Evolutionary conservation across 164 flowering plant species (phyloP).

Genomic region (Hamamelis virginiana): DNA sequence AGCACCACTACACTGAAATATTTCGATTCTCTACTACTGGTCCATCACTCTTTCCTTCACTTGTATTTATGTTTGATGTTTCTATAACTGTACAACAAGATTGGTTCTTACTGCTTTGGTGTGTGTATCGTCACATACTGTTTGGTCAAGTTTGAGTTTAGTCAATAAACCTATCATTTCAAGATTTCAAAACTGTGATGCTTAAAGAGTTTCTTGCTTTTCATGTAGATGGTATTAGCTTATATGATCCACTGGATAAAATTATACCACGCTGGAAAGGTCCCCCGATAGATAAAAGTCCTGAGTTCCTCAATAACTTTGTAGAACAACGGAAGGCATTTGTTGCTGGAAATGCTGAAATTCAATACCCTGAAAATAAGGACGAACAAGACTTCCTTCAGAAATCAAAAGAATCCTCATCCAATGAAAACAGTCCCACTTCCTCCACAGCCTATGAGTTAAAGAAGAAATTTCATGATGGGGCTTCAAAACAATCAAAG

Average conservation of each 20-base stretch:
- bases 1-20: background rate
- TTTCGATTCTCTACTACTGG: background rate
- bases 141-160: background rate
- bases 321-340: constrained; percentile 35
- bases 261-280: constrained; percentile 88
- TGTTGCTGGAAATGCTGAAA: constrained; percentile 25
- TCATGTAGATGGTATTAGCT: constrained; percentile 81
- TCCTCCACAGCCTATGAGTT: constrained; percentile 18
- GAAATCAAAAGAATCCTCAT: constrained; percentile 25
- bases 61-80: background rate
- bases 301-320: constrained; percentile 50
- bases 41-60: background rate
- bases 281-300: constrained; percentile 55
- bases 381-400: constrained; percentile 21
- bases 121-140: background rate
- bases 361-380: constrained; percentile 19
- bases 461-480: constrained; percentile 16
- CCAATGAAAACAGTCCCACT: constrained; percentile 11
- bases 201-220: constrained; percentile 16
- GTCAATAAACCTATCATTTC: background rate
- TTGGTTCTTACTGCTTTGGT: background rate
- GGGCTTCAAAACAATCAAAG: constrained; percentile 39
- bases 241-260: constrained; percentile 89
- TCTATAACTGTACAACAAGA: background rate
- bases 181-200: background rate